Percentiles rank a stretch among this genome's conserved stretches.
These are phyloP conservation scores for Fraxinus latifolia DNA, from an alignment of 305 asterid species.

Conservation along the genomic window DNA sequence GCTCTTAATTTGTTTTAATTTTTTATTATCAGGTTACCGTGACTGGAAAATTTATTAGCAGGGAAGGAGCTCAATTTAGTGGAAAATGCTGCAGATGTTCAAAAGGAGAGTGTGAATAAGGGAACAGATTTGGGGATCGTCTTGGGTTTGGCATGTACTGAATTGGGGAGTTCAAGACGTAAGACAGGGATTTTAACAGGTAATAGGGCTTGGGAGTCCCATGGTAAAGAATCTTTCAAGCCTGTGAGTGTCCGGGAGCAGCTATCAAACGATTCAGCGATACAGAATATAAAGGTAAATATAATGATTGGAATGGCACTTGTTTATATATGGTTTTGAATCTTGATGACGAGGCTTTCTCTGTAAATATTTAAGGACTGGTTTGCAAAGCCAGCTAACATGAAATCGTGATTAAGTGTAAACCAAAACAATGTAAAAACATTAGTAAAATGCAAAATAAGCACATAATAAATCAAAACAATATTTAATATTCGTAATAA, in stretches of 20 bases:
- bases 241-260: slow-evolving; percentile 32
- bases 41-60: slow-evolving; percentile 19
- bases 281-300: slow-evolving; percentile 36
- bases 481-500: neutral
- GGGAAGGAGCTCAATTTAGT: slow-evolving; percentile 27
- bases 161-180: slow-evolving; percentile 31
- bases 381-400: neutral
- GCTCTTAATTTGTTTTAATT: neutral
- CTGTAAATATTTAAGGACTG: neutral
- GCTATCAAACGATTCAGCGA: slow-evolving; percentile 25
- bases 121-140: slow-evolving; percentile 39
- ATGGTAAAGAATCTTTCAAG: slow-evolving; percentile 29
- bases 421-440: neutral
- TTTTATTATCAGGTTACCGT: slow-evolving; percentile 18
- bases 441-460: neutral
- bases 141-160: slow-evolving; percentile 64
- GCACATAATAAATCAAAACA: neutral
- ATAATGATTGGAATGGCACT: slow-evolving; percentile 12
- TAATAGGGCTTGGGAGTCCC: slow-evolving; percentile 21
- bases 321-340: slow-evolving; percentile 9
- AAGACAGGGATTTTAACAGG: slow-evolving; percentile 23
- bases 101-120: slow-evolving; percentile 24
- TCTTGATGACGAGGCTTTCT: slow-evolving; percentile 6
- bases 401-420: neutral
- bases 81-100: slow-evolving; percentile 35